Evolutionary conservation across 2,329 filamentous ascomycete species (phyloP).

Genomic region (Scytalidium lignicola): DNA sequence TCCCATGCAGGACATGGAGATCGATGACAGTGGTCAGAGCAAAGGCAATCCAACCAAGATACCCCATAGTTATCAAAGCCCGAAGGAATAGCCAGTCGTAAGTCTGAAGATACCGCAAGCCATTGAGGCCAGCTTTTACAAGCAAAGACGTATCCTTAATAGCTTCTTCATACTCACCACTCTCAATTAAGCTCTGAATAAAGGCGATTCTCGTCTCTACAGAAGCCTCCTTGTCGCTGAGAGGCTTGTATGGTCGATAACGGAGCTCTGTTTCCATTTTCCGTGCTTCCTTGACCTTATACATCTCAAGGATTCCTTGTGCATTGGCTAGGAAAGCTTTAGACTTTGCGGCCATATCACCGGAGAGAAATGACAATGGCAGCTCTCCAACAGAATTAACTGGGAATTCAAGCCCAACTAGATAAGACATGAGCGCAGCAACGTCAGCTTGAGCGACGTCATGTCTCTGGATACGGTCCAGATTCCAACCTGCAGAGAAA

Average conservation of each 20-base stretch:
- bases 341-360: constrained; percentile 70
- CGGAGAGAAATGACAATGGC: constrained; percentile 75
- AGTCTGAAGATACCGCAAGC: constrained; percentile 89
- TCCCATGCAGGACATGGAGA: constrained; percentile 74
- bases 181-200: constrained; percentile 64
- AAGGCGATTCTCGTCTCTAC: constrained; percentile 61
- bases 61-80: constrained; percentile 82
- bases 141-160: constrained; percentile 74
- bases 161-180: constrained; percentile 65
- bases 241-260: constrained; percentile 69
- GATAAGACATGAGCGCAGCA: constrained; percentile 90
- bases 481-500: constrained; percentile 82
- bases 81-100: constrained; percentile 98
- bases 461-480: constrained; percentile 75
- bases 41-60: constrained; percentile 93
- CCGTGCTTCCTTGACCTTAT: constrained; percentile 82
- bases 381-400: constrained; percentile 95
- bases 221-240: constrained; percentile 59
- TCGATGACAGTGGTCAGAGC: constrained; percentile 85
- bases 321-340: constrained; percentile 81
- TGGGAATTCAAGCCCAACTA: constrained; percentile 82
- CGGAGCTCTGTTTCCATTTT: constrained; percentile 72
- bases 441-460: constrained; percentile 94
- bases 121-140: constrained; percentile 71
- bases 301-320: constrained; percentile 88